Conservation (phyloP, 2,329 filamentous ascomycete genomes). For the Diaporthe nobilis region DNA sequence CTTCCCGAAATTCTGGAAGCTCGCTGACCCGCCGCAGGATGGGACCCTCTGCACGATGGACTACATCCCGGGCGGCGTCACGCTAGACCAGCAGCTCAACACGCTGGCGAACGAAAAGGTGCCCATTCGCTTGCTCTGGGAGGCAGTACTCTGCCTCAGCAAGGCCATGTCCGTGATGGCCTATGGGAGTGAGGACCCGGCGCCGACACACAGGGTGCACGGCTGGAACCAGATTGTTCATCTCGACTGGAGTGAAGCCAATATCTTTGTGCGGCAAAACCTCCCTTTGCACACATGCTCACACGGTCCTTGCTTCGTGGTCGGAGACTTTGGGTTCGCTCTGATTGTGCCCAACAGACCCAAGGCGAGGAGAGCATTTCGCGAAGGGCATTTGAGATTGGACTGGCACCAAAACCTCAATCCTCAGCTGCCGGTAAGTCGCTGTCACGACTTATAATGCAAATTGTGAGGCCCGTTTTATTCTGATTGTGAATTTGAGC, state of each 20-base stretch:
- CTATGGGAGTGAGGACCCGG: constrained; percentile 4
- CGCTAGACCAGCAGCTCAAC: background rate
- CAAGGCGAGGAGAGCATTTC: background rate
- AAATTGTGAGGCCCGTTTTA: too few species aligned
- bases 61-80: background rate
- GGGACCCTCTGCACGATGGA: constrained; percentile 8
- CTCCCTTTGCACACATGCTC: background rate
- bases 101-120: background rate
- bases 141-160: constrained; percentile 14
- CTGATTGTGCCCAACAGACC: background rate
- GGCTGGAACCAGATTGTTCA: constrained; percentile 24
- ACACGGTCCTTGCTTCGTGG: constrained; percentile 6
- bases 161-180: constrained; percentile 8
- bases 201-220: constrained; percentile 6
- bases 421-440: background rate
- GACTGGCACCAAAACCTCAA: background rate
- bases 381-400: background rate
- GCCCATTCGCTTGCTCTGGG: constrained; percentile 18
- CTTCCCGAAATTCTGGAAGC: background rate
- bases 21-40: constrained; percentile 8
- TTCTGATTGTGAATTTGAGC: background rate
- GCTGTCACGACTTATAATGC: background rate
- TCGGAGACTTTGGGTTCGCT: constrained; percentile 11
- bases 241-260: background rate
- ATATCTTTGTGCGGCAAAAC: background rate